These are phyloP conservation scores for Madurella mycetomatis DNA, from an alignment of 2,329 filamentous ascomycete species.

Conservation along the genomic window DNA sequence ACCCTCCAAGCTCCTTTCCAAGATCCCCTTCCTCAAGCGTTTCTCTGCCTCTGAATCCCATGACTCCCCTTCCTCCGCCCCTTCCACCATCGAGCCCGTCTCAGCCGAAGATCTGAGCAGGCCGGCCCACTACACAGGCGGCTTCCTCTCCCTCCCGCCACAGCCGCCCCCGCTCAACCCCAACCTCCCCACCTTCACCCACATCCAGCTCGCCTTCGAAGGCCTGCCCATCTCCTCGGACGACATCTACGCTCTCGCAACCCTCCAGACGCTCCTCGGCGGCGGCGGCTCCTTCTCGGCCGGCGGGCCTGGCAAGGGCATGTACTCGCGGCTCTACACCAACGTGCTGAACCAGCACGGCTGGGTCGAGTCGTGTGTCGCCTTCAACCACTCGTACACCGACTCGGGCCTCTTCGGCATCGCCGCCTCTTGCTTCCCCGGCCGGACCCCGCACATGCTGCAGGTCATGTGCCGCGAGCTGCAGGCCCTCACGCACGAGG, in stretches of 20 bases:
- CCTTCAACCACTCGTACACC: slow-evolving; percentile 97
- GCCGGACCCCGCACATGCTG: slow-evolving; percentile 75
- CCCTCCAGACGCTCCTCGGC: slow-evolving; percentile 89
- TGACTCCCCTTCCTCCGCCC: slow-evolving; percentile 52
- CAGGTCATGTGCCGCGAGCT: slow-evolving; percentile 94
- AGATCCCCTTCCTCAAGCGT: slow-evolving; percentile 77
- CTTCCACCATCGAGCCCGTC: slow-evolving; percentile 37
- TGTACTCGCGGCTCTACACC: slow-evolving; percentile 97
- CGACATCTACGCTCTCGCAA: slow-evolving; percentile 94
- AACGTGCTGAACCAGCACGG: slow-evolving; percentile 96
- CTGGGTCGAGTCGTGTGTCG: slow-evolving; percentile 93
- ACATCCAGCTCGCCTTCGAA: slow-evolving; percentile 95
- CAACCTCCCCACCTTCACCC: slow-evolving; percentile 73
- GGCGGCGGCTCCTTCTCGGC: slow-evolving; percentile 96
- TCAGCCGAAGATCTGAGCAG: slow-evolving; percentile 52
- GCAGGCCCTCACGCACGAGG: slow-evolving; percentile 69
- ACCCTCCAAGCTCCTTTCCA: slow-evolving; percentile 68
- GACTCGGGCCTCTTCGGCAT: slow-evolving; percentile 96
- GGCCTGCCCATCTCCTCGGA: slow-evolving; percentile 83
- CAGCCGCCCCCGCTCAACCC: slow-evolving; percentile 76
- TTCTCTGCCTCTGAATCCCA: slow-evolving; percentile 69
- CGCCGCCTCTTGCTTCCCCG: slow-evolving; percentile 76
- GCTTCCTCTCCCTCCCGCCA: slow-evolving; percentile 79
- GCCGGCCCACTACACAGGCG: slow-evolving; percentile 84
- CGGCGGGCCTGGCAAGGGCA: slow-evolving; percentile 94